Percentiles rank a stretch among this genome's conserved stretches.
phyloP scores from a whole-genome alignment of 2,329 filamentous ascomycete species.

The Phialophora verrucosa region DNA sequence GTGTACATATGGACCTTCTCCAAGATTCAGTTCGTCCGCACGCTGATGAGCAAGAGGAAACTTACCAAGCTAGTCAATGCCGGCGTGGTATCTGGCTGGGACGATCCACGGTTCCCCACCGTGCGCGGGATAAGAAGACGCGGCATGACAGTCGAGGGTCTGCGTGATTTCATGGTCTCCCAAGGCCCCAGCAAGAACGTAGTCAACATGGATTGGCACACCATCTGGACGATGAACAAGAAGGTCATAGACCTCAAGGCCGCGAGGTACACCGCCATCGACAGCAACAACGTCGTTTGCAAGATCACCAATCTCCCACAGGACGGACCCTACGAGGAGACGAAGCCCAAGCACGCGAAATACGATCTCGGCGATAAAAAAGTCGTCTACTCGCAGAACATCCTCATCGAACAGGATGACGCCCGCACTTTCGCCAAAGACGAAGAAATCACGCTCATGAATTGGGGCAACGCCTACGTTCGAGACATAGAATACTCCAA shows the following conservation, averaged over 20 bases:
- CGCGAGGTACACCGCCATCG: conserved; percentile 43
- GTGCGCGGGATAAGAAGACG: conserved; percentile 57
- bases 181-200: conserved; percentile 58
- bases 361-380: conserved; percentile 45
- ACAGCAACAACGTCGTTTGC: conserved; percentile 40
- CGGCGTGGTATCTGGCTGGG: conserved; percentile 58
- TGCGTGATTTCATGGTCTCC: conserved; percentile 58
- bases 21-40: conserved; percentile 59
- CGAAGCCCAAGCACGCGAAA: conserved; percentile 45
- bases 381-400: conserved; percentile 42
- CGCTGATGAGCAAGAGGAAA: conserved; percentile 58
- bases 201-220: conserved; percentile 57
- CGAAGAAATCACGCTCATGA: conserved; percentile 47
- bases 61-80: conserved; percentile 57
- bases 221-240: conserved; percentile 68
- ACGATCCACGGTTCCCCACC: conserved; percentile 59
- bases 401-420: conserved; percentile 45
- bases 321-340: conserved; percentile 48
- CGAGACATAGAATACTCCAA: conserved; percentile 36
- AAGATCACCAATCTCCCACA: conserved; percentile 65
- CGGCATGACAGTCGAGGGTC: conserved; percentile 56
- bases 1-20: conserved; percentile 60
- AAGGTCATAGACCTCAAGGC: conserved; percentile 75
- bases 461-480: conserved; percentile 43
- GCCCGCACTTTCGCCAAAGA: conserved; percentile 42